A percentile compares a stretch with the other conserved stretches of the same genome.
These are phyloP conservation scores for Thraustochytrium sp. DNA, from an alignment of 352 stramenopile species.

Conservation along the genomic window DNA sequence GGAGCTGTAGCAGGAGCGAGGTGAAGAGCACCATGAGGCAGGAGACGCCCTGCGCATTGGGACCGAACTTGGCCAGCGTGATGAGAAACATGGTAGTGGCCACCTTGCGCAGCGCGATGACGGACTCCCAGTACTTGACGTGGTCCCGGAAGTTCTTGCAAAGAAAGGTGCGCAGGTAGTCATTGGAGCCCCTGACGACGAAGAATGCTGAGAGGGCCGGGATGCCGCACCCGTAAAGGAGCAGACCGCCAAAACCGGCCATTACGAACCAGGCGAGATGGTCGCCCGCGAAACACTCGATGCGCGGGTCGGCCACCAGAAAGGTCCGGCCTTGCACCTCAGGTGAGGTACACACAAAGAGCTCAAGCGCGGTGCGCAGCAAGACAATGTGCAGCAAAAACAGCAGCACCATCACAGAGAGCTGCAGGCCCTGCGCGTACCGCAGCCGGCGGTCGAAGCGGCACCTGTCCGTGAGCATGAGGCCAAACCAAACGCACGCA, in stretches of 20 bases:
- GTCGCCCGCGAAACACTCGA: slow-evolving; percentile 24
- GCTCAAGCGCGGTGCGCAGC: slow-evolving; percentile 6
- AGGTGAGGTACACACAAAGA: slow-evolving; percentile 26
- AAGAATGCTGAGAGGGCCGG: not conserved
- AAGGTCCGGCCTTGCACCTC: not conserved
- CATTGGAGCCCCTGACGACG: not conserved
- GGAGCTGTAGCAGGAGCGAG: not conserved
- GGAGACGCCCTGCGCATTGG: slow-evolving; percentile 3
- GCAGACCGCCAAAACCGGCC: slow-evolving; percentile 20
- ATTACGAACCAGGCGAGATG: slow-evolving; percentile 12
- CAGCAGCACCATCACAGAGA: slow-evolving; percentile 5
- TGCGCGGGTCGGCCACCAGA: slow-evolving; percentile 12
- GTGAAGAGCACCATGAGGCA: not conserved
- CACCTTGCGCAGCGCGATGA: slow-evolving; percentile 9
- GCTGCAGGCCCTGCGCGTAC: not conserved
- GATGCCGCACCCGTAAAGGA: slow-evolving; percentile 27
- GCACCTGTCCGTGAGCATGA: not conserved
- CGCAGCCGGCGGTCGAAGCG: not conserved
- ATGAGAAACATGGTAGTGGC: not conserved
- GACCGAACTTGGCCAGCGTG: slow-evolving; percentile 22
- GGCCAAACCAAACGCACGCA: not conserved
- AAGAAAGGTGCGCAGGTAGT: slow-evolving; percentile 25
- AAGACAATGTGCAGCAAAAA: slow-evolving; percentile 30
- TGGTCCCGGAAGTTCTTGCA: slow-evolving; percentile 12
- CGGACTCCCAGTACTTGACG: slow-evolving; percentile 10